Evolutionary conservation across 1,284 basidiomycete genomes (phyloP).

Genomic region (Leccinum pallidistipes): DNA sequence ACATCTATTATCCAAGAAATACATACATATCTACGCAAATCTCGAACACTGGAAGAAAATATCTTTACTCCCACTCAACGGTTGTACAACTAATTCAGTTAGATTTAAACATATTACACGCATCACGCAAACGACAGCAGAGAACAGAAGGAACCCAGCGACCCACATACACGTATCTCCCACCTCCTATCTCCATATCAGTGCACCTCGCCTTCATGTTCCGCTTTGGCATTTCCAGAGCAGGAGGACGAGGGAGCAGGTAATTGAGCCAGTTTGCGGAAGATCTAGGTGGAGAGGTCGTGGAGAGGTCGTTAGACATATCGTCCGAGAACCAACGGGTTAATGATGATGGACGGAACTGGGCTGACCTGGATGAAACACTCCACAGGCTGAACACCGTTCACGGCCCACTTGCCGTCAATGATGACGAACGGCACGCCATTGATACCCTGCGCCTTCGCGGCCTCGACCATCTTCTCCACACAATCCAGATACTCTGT

Average conservation of each 20-base stretch:
- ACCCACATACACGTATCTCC: background rate
- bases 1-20: background rate
- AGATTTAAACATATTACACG: background rate
- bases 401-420: conserved; percentile 76
- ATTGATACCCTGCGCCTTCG: conserved; percentile 66
- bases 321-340: background rate
- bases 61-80: too few species aligned
- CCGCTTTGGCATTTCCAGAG: background rate
- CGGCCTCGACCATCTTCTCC: conserved; percentile 60
- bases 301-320: background rate
- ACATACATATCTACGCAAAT: background rate
- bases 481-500: conserved; percentile 68
- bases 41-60: background rate
- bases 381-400: conserved; percentile 71
- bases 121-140: background rate
- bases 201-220: background rate
- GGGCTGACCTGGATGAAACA: conserved; percentile 64
- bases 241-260: conserved; percentile 7
- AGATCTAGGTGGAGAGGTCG: conserved; percentile 22
- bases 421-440: conserved; percentile 82
- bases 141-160: background rate
- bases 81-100: background rate
- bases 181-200: conserved; percentile 1
- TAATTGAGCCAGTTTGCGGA: conserved; percentile 29
- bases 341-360: background rate